Percentiles rank a stretch among this genome's conserved stretches.
Evolutionary conservation across 2,329 filamentous ascomycete species (phyloP).

Genomic region (Fusarium protoensiforme): DNA sequence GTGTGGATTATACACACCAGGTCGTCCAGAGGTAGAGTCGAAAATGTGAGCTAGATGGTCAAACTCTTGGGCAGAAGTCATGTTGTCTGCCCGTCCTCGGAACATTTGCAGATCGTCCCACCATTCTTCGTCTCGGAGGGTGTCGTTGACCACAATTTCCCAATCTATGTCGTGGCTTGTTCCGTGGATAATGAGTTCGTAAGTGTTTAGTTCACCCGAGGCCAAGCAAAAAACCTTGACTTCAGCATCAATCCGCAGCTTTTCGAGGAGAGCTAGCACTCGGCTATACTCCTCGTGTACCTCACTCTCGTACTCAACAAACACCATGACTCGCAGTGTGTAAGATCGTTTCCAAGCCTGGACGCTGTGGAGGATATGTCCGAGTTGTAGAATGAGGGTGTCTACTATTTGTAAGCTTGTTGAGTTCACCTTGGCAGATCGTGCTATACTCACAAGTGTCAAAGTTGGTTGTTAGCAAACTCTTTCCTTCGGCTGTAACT

Average conservation of each 20-base stretch:
- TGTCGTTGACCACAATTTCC: slow-evolving; percentile 70
- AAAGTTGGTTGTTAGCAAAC: slow-evolving; percentile 86
- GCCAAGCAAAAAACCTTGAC: slow-evolving; percentile 86
- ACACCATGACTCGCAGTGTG: slow-evolving; percentile 80
- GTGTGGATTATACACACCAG: slow-evolving; percentile 58
- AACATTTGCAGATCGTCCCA: slow-evolving; percentile 79
- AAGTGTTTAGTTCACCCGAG: slow-evolving; percentile 76
- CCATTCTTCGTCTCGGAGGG: slow-evolving; percentile 80
- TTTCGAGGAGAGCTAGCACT: slow-evolving; percentile 79
- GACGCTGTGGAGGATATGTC: slow-evolving; percentile 85
- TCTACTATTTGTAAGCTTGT: slow-evolving; percentile 52
- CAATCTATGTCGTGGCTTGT: slow-evolving; percentile 64
- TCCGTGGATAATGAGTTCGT: slow-evolving; percentile 83
- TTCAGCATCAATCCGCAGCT: slow-evolving; percentile 83
- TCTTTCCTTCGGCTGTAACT: slow-evolving; percentile 73
- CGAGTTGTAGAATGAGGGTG: slow-evolving; percentile 85
- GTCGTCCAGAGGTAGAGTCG: slow-evolving; percentile 55
- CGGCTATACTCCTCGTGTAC: slow-evolving; percentile 81
- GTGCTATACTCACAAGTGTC: slow-evolving; percentile 77
- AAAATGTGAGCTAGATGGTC: slow-evolving; percentile 57
- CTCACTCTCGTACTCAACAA: slow-evolving; percentile 89
- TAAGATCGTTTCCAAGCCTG: slow-evolving; percentile 82
- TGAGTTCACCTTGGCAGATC: neutral
- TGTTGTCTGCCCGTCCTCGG: slow-evolving; percentile 53
- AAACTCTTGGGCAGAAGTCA: slow-evolving; percentile 56